Percentiles rank a stretch among this genome's conserved stretches.
phyloP scores from a whole-genome alignment of 2,329 filamentous ascomycete genomes.

The Fusarium tjaetaba region DNA sequence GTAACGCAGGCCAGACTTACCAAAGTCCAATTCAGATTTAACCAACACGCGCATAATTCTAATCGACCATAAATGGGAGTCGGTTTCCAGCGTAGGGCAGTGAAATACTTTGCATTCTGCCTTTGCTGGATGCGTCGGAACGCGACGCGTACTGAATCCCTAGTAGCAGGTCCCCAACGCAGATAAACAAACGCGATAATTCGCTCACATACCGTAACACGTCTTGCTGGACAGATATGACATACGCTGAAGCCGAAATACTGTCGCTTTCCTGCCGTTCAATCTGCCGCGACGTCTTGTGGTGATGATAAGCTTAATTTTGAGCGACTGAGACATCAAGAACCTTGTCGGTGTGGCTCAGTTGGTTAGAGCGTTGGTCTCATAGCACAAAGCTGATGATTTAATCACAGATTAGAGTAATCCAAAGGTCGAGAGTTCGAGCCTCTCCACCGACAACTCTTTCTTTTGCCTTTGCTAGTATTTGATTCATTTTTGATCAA shows the following conservation, averaged over 20 bases:
- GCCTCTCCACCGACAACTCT: background rate
- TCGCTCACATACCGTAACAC: no score
- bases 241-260: fast-evolving
- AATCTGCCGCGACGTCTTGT: fast-evolving
- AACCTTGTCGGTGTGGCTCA: background rate
- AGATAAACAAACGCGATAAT: fast-evolving
- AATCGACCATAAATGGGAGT: no score
- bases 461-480: background rate
- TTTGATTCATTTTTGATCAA: fast-evolving
- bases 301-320: fast-evolving
- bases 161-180: fast-evolving
- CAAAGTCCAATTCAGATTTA: no score
- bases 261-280: fast-evolving
- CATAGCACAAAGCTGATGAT: background rate
- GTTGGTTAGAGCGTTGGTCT: background rate
- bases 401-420: background rate
- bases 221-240: fast-evolving
- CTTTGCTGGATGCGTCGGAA: background rate
- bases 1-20: no score
- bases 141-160: background rate
- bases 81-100: no score
- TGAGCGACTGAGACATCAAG: background rate
- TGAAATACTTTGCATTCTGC: no score
- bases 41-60: no score
- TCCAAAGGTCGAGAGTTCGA: slow-evolving; percentile 7